A percentile compares a stretch with the other conserved stretches of the same genome.
Evolutionary conservation across 495 filamentous ascomycete genomes (phyloP).

Genomic region (Durotheca rogersii): DNA sequence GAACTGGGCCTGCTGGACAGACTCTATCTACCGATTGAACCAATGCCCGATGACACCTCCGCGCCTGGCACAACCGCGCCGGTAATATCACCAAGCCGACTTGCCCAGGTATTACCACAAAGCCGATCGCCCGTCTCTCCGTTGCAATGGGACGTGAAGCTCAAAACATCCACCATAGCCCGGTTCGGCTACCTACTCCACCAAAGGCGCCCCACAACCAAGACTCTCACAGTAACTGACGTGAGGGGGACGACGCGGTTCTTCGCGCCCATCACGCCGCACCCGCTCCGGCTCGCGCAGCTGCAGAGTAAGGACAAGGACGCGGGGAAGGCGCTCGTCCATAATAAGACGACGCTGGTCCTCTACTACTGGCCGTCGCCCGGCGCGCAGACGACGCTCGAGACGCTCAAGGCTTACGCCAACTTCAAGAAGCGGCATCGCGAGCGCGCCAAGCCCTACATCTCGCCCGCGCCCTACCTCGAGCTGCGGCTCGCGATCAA

Average conservation of each 20-base stretch:
- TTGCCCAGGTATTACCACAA: background rate
- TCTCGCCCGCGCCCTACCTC: conserved; percentile 34
- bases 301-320: conserved; percentile 6
- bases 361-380: conserved; percentile 28
- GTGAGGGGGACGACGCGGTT: too few species aligned
- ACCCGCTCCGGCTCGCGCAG: conserved; percentile 29
- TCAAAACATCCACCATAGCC: conserved; percentile 36
- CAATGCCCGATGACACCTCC: too few species aligned
- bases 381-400: background rate
- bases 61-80: too few species aligned
- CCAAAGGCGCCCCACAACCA: too few species aligned
- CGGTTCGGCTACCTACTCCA: conserved; percentile 47
- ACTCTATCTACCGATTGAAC: conserved; percentile 23
- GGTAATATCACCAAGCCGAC: too few species aligned
- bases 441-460: background rate
- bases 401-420: conserved; percentile 4
- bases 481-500: conserved; percentile 42
- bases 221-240: conserved; percentile 13
- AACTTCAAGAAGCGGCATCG: background rate
- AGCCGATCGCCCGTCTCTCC: background rate
- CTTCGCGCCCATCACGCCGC: conserved; percentile 24
- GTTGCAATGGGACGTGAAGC: conserved; percentile 33
- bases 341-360: conserved; percentile 14
- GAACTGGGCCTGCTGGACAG: conserved; percentile 1
- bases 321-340: background rate